Base-by-base conservation (phyloP, 2,329 filamentous ascomycete species). In the Talaromyces sp. region DNA sequence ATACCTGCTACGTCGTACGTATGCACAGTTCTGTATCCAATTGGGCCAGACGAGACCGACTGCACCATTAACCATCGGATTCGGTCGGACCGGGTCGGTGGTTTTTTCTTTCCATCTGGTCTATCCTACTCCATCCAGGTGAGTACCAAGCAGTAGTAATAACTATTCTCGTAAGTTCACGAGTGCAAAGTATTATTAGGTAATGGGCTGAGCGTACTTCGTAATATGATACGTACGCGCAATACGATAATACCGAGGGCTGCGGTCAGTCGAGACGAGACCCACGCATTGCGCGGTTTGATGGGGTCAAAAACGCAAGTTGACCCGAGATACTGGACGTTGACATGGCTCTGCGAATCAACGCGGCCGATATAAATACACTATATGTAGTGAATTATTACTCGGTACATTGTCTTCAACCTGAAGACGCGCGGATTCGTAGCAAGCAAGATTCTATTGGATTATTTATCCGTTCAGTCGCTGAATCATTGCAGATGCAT, bases 271-370 rank as follows among this genome's bases (percentile, higher is more conserved):
- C 17, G 33, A 37, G n/a, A 15, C 28, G 28, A 17, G 45, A 13
- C 31, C 48, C 48, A 51, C 48, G n/a, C 21, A 25, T 37, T 36
- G 43, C 25, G 43, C 43, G 22, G 22, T 46, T 36, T 51, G 21
- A 51, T 13, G 25, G 25, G 25, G n/a, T n/a, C n/a, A 28, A 7
- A 7, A 28, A 28, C 31, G 41, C 53, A 48, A 46, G 53, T 56
- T 43, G 54, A 56, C 54, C 54, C 54, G 43, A 31, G 33, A 40
- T 40, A 56, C 53, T 56, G 53, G 53, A 37, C 15, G 7, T 28
- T 45, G 41, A 43, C 2, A 45, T n/a, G 22, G 15, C 22, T 15
- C 1, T 22, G 15, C 43, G 13, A 46, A 46, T 22, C 43, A 46
- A 7, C 43, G 6, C n/a, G n/a, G n/a, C n/a, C n/a, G n/a, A n/a